Base-by-base conservation (phyloP, 2,329 filamentous ascomycete genomes). In the Ilyonectria destructans region DNA sequence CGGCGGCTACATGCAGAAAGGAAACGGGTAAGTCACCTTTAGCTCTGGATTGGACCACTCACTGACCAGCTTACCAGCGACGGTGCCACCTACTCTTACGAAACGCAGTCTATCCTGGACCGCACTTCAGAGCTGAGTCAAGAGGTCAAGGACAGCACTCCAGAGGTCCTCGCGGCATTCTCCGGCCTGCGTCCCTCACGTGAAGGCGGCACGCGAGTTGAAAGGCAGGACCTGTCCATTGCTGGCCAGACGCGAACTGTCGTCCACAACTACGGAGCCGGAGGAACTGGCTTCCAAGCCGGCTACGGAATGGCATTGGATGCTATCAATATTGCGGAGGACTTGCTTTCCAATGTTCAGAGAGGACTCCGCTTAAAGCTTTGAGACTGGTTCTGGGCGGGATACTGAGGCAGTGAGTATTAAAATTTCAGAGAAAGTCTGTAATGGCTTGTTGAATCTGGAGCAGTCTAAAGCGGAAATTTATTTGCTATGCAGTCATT, bases 231-330 rank as follows among this genome's bases (percentile, higher is more conserved):
- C 7, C 17, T 79, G 5, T 23, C 62, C 0, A 69, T 81, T 2
- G 65, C 63, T 2, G 77, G 74, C 9, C 33, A 74, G 40, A 67
- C 68, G 15, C 69, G 75, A 1, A 60, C 67, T 0, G 49, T 82
- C 9, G 78, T 84, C 4, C 83, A 84, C 70, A 84, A 84, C 60
- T 85, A 86, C 67, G 84, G 84, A 4, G 83, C 83, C 4, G 82
- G 83, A 1, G 83, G 83, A 8, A 83, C 83, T 1, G 84, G 83
- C 0, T 85, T 82, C 67, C 83, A 85, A 58, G 83, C 83, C 4
- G 81, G 81, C 3, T 82, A 79, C 45, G 81, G 80, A 6, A 82
- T 83, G 81, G 80, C 82, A 0, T 15, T 79, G 19, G 81, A 83
- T 45, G 76, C 81, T 0, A 79, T 82, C 6, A 57, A 60, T n/a